Conservation (phyloP, 371 early-diverging fungal species). For the Syncephalastrum sp. region DNA sequence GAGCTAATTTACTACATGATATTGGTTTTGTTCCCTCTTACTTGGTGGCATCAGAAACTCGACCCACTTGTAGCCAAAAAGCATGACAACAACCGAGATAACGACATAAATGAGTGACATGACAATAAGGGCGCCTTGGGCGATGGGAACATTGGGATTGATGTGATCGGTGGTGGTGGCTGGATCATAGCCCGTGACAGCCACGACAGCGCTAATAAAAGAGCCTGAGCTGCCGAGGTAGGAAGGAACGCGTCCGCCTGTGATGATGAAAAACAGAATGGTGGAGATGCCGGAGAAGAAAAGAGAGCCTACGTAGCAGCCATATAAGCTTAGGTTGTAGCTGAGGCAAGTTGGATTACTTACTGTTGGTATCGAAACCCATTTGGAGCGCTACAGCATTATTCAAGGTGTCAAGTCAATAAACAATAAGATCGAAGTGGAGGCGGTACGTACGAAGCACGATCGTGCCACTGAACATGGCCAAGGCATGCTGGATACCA, state of each 20-base stretch:
- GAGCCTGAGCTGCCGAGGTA: conserved; percentile 61
- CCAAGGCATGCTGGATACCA: conserved; percentile 56
- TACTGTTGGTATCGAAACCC: conserved; percentile 59
- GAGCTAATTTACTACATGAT: background rate
- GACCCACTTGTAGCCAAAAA: conserved; percentile 53
- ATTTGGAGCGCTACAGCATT: conserved; percentile 39
- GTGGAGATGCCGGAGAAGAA: conserved; percentile 63
- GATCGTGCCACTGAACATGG: conserved; percentile 64
- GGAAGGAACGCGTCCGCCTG: conserved; percentile 59
- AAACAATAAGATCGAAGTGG: background rate
- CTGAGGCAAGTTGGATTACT: background rate
- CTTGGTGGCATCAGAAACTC: conserved; percentile 59
- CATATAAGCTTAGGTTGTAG: background rate
- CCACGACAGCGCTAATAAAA: conserved; percentile 51
- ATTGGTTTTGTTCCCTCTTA: conserved; percentile 12
- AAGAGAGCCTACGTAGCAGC: conserved; percentile 40
- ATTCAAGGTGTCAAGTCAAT: background rate
- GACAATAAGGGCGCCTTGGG: conserved; percentile 55
- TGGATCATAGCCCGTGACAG: conserved; percentile 51
- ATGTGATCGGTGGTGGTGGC: conserved; percentile 9
- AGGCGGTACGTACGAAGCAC: conserved; percentile 22
- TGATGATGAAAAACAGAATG: conserved; percentile 52
- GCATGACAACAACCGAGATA: conserved; percentile 43
- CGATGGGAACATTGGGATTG: conserved; percentile 33
- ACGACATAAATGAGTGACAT: conserved; percentile 45